Percentiles rank a stretch among this genome's conserved stretches.
Evolutionary conservation across 163 green algal genomes (phyloP).

Genomic region (Smithsoniella earleae): DNA sequence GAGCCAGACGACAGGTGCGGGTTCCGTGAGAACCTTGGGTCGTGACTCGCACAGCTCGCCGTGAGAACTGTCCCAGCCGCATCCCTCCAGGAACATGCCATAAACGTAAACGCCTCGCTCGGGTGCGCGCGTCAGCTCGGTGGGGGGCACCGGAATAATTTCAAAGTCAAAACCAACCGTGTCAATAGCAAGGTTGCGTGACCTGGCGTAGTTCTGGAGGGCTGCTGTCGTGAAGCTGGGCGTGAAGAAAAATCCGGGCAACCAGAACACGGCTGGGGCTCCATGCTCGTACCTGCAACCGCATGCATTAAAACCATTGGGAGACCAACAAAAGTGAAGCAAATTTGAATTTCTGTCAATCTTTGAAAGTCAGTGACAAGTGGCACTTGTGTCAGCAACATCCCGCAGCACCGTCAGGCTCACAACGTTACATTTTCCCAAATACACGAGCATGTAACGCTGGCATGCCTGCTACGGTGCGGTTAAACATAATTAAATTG

Average conservation of each 20-base stretch:
- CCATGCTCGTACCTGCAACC: slow-evolving; percentile 51
- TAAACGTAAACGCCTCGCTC: slow-evolving; percentile 52
- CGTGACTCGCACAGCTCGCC: slow-evolving; percentile 35
- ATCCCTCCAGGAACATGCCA: slow-evolving; percentile 54
- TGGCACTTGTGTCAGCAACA: no score
- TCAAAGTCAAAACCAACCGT: slow-evolving; percentile 54
- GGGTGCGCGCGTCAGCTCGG: slow-evolving; percentile 37
- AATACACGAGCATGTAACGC: no score
- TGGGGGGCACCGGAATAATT: slow-evolving; percentile 45
- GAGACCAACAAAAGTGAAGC: no score
- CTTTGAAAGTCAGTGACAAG: no score
- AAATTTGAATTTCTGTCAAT: no score
- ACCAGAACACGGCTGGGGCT: slow-evolving; percentile 51
- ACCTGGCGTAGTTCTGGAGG: slow-evolving; percentile 55
- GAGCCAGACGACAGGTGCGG: slow-evolving; percentile 53
- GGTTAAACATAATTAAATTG: no score
- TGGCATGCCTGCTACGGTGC: no score
- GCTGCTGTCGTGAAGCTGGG: slow-evolving; percentile 55
- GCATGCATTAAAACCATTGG: no score
- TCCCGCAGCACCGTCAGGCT: no score
- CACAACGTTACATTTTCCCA: no score
- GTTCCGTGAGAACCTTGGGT: slow-evolving; percentile 53
- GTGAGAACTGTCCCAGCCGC: slow-evolving; percentile 42
- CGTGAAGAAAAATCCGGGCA: slow-evolving; percentile 63
- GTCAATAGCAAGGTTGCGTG: slow-evolving; percentile 57